These are phyloP conservation scores for Canavalia ensiformis DNA, from an alignment of 306 rosid genomes.

Conservation along the genomic window DNA sequence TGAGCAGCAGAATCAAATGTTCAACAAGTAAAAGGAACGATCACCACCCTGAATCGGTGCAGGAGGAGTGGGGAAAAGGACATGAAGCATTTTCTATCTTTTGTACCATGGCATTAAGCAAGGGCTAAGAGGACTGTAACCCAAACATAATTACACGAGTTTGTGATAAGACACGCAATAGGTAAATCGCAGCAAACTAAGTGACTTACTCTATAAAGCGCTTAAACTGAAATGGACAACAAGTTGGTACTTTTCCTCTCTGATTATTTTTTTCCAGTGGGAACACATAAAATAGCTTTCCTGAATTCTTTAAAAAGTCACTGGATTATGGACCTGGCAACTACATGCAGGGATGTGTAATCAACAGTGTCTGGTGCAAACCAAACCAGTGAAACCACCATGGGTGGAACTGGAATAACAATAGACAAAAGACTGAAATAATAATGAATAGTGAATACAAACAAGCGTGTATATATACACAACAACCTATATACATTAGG, in stretches of 20 bases:
- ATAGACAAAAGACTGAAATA: too few species aligned
- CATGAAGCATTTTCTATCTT: not conserved
- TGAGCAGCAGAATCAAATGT: not conserved
- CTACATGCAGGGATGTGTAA: not conserved
- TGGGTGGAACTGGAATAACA: too few species aligned
- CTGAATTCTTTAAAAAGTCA: not conserved
- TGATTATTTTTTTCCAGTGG: not conserved
- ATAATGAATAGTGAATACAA: too few species aligned
- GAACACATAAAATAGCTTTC: not conserved
- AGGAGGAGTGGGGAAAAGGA: not conserved
- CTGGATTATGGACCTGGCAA: not conserved
- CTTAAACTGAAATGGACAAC: not conserved
- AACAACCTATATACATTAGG: too few species aligned
- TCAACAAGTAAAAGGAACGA: not conserved
- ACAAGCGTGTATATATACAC: too few species aligned
- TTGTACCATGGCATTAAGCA: conserved; percentile 1
- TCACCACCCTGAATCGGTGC: not conserved
- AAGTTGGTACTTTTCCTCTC: not conserved
- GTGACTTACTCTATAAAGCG: conserved; percentile 1
- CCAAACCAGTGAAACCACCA: too few species aligned
- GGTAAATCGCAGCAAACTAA: not conserved
- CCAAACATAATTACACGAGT: not conserved
- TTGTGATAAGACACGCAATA: not conserved
- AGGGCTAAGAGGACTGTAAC: not conserved
- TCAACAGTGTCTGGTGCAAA: not conserved